These are phyloP conservation scores for Nymphaea colorata DNA, from an alignment of 164 flowering plant genomes.

Conservation along the genomic window DNA sequence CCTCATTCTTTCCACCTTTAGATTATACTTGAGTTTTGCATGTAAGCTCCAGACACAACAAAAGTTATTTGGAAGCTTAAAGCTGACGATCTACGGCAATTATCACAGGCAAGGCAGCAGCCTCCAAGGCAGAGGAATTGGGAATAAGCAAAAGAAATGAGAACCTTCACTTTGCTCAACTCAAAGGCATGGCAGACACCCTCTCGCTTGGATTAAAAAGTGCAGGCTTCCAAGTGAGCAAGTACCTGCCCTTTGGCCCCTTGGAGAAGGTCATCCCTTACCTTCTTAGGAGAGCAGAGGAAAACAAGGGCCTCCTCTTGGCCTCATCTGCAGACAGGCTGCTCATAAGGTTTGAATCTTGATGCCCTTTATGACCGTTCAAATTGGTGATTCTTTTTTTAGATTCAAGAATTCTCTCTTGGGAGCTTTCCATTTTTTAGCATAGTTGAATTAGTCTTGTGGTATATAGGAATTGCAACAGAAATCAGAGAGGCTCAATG, in stretches of 20 bases:
- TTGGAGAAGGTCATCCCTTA: conserved; percentile 75
- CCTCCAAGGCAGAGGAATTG: conserved; percentile 40
- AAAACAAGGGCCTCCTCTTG: conserved; percentile 71
- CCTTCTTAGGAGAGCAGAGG: conserved; percentile 86
- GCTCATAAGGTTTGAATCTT: conserved; percentile 46
- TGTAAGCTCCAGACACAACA: too few species aligned
- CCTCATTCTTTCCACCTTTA: too few species aligned
- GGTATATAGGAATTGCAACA: too few species aligned
- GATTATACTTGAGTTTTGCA: too few species aligned
- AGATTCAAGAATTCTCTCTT: too few species aligned
- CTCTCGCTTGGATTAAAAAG: conserved; percentile 57
- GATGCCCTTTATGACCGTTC: background rate
- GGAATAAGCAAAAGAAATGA: conserved; percentile 47
- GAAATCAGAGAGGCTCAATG: too few species aligned
- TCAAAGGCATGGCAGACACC: conserved; percentile 90
- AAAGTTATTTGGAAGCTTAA: background rate
- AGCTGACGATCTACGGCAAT: background rate
- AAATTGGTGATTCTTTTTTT: background rate
- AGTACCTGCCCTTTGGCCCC: conserved; percentile 84
- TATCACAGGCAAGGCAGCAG: conserved; percentile 49
- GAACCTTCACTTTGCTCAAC: conserved; percentile 76
- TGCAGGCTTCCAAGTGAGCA: conserved; percentile 87
- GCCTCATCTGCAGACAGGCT: conserved; percentile 49
- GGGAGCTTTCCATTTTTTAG: too few species aligned
- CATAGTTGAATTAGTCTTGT: too few species aligned